Base-by-base conservation (phyloP, 306 rosid genomes). In the Canavalia gladiata region DNA sequence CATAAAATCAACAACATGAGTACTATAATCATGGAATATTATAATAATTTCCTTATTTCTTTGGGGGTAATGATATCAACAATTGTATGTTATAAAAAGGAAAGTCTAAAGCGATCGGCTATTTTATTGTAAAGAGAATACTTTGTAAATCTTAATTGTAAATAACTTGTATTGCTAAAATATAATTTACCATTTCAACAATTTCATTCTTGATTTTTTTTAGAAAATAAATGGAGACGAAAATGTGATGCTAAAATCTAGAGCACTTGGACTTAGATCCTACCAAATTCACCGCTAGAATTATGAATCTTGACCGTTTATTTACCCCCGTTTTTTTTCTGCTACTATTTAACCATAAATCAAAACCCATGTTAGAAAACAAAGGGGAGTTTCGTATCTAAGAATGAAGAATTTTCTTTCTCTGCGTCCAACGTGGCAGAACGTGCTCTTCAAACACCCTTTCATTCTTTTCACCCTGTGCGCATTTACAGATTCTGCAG, bases 401-500 rank as follows among this genome's bases (percentile, higher is more conserved):
- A 47, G 1, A 69, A 10, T 70, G 31, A 69, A 47, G 75, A 49
- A 69, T 71, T 4, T 37, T 37, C 76, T 68, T 11, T 30, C 39
- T 9, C 13, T 9, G 1, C 13, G 12, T 7, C 13, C 1, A 0
- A 58, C 89, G 72, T 72, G 72, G 55, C 64, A 41, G 6, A 18
- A 52, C 82, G 33, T 51, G 7, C 42, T 77, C 54, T 60, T 30
- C 33, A 18, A 18, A 29, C 41, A 12, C 33, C 58, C 47, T 33
- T 25, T 35, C 55, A 41, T 75, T 58, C 45, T n/a, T 50, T 56
- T 49, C 49, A 7, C 8, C 8, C 51, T 68, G 67, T 68, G 67
- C 82, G 86, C 54, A 30, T 79, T 56, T 66, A 8, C 59, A 70
- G 82, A 72, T 67, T 89, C 28, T 65, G 42, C 59, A 70, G 64